These are phyloP conservation scores for Xylariales sp. DNA, from an alignment of 2,329 filamentous ascomycete species.

Conservation along the genomic window DNA sequence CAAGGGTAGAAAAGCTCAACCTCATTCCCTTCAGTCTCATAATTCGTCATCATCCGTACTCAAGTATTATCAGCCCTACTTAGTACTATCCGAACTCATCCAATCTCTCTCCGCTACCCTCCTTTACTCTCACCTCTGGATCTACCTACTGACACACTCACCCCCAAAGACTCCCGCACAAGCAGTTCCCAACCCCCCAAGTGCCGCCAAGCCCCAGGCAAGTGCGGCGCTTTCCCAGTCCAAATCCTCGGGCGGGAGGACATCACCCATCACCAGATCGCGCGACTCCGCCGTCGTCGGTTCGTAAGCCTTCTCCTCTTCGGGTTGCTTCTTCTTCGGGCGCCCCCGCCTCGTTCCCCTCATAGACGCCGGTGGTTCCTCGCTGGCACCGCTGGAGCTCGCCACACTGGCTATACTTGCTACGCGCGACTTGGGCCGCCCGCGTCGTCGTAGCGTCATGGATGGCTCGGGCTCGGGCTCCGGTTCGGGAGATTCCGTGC, in stretches of 20 bases:
- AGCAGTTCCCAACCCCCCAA: constrained; percentile 40
- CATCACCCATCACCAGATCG: constrained; percentile 34
- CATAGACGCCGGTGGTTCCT: constrained; percentile 10
- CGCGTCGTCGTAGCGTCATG: constrained; percentile 19
- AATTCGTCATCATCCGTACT: no score
- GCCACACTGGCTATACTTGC: constrained; percentile 16
- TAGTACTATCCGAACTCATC: no score
- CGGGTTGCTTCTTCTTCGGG: constrained; percentile 19
- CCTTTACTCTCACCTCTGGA: not conserved
- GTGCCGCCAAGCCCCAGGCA: constrained; percentile 39
- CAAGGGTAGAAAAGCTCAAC: no score
- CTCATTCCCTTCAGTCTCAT: no score
- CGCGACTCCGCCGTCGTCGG: constrained; percentile 29
- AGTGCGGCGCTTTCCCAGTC: constrained; percentile 44
- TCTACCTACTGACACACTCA: constrained; percentile 37
- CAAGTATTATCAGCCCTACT: no score
- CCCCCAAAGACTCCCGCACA: constrained; percentile 42
- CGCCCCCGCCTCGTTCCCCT: constrained; percentile 16
- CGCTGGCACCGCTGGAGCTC: constrained; percentile 19
- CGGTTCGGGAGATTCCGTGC: constrained; percentile 10
- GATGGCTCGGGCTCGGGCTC: constrained; percentile 1
- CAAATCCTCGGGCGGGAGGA: constrained; percentile 32
- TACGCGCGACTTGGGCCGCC: constrained; percentile 14
- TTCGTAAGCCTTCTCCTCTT: constrained; percentile 32
- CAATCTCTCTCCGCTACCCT: not conserved